phyloP scores from a whole-genome alignment of 208 protist species.

The Crithidia expoeki region DNA sequence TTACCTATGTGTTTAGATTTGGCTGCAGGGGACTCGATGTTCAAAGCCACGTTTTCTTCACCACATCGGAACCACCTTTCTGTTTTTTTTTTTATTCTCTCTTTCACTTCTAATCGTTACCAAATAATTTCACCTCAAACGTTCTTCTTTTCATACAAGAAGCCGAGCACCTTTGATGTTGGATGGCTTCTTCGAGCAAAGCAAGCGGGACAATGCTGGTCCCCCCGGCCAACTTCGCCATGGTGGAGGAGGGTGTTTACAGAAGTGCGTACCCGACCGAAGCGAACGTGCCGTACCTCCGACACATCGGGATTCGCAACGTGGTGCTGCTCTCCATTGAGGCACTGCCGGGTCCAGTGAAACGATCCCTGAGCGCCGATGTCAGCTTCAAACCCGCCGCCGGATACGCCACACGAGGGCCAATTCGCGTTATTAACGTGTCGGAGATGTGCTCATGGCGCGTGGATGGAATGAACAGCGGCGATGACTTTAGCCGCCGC shows the following conservation, averaged over 20 bases:
- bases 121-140: neutral
- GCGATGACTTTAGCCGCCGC: constrained; percentile 74
- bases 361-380: constrained; percentile 31
- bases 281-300: constrained; percentile 71
- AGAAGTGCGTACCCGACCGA: constrained; percentile 83
- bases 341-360: constrained; percentile 57
- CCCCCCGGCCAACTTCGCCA: constrained; percentile 80
- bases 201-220: constrained; percentile 27
- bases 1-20: neutral
- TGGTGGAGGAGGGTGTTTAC: constrained; percentile 81
- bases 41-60: neutral
- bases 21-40: too few species aligned
- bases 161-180: neutral
- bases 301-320: constrained; percentile 76
- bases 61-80: neutral
- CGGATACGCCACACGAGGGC: constrained; percentile 20
- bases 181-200: constrained; percentile 16
- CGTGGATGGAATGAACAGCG: constrained; percentile 47
- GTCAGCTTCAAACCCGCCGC: constrained; percentile 13
- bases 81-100: neutral
- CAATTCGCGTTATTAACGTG: constrained; percentile 62
- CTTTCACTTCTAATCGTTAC: too few species aligned
- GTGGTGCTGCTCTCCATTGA: constrained; percentile 87
- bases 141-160: neutral
- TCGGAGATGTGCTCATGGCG: constrained; percentile 71